Evolutionary conservation across 1,139 yeast species (phyloP).

Genomic region (Suhomyces yuchorum): DNA sequence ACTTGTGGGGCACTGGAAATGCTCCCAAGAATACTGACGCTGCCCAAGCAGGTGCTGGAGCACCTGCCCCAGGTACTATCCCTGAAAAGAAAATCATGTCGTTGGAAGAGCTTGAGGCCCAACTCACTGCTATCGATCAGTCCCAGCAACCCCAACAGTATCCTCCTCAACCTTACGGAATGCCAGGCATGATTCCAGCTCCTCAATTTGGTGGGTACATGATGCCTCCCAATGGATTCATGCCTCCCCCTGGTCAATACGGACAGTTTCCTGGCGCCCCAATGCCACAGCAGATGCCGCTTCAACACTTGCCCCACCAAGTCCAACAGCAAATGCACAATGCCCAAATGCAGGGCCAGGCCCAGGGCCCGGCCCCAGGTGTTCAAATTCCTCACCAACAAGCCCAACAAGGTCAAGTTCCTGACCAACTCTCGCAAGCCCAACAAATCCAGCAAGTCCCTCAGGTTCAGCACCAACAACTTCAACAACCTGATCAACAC

Average conservation of each 20-base stretch:
- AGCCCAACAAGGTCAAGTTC: not conserved
- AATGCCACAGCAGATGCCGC: slow-evolving; percentile 24
- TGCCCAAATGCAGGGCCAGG: slow-evolving; percentile 17
- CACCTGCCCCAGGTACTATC: slow-evolving; percentile 10
- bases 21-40: slow-evolving; percentile 25
- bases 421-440: slow-evolving; percentile 14
- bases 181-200: slow-evolving; percentile 42
- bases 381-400: slow-evolving; percentile 2
- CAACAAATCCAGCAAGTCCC: slow-evolving; percentile 19
- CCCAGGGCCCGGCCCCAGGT: slow-evolving; percentile 3
- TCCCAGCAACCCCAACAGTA: slow-evolving; percentile 26
- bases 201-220: slow-evolving; percentile 44
- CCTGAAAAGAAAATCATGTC: slow-evolving; percentile 56
- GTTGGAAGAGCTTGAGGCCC: slow-evolving; percentile 77
- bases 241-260: slow-evolving; percentile 44
- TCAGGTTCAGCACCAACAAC: slow-evolving; percentile 18
- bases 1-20: slow-evolving; percentile 49
- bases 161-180: slow-evolving; percentile 31
- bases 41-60: not conserved
- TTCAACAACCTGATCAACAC: slow-evolving; percentile 17
- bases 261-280: slow-evolving; percentile 34
- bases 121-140: slow-evolving; percentile 54
- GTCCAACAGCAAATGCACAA: slow-evolving; percentile 18
- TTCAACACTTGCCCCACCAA: slow-evolving; percentile 28
- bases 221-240: slow-evolving; percentile 44